Evolutionary conservation across 208 protist species (phyloP).

Genomic region (Leishmania braziliensis): DNA sequence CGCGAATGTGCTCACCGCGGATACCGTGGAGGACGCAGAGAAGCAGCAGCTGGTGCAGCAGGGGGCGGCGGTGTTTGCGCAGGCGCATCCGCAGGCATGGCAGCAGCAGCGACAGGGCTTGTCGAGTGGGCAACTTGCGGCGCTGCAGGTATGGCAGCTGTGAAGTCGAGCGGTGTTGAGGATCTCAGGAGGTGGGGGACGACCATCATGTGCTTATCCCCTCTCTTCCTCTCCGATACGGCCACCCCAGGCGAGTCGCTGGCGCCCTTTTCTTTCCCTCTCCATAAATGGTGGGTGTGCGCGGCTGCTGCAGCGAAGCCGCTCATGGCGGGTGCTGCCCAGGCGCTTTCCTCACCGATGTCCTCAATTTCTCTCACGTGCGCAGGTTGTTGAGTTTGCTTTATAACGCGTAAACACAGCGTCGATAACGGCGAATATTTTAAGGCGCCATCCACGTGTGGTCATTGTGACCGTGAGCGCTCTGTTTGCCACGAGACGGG

Average conservation of each 20-base stretch:
- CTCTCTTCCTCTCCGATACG: background rate
- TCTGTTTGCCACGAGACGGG: background rate
- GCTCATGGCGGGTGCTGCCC: background rate
- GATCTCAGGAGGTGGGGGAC: background rate
- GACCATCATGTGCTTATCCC: background rate
- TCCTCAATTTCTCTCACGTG: background rate
- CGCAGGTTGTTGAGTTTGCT: background rate
- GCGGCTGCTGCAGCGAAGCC: background rate
- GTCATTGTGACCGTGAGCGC: no score
- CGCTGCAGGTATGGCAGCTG: conserved; percentile 36
- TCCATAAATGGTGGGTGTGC: background rate
- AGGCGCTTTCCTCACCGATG: background rate
- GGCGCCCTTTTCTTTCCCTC: background rate
- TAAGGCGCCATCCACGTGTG: background rate
- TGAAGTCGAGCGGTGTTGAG: conserved; percentile 6
- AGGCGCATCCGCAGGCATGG: conserved; percentile 41
- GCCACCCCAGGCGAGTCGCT: background rate
- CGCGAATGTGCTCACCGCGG: conserved; percentile 46
- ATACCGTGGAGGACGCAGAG: conserved; percentile 48
- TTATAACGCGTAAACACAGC: background rate
- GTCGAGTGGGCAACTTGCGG: conserved; percentile 36
- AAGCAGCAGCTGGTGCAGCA: conserved; percentile 51
- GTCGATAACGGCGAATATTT: background rate
- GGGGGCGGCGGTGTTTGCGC: conserved; percentile 37
- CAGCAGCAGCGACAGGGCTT: conserved; percentile 23